Conservation (phyloP, 1,284 basidiomycete genomes). For the Peniophora sp. region DNA sequence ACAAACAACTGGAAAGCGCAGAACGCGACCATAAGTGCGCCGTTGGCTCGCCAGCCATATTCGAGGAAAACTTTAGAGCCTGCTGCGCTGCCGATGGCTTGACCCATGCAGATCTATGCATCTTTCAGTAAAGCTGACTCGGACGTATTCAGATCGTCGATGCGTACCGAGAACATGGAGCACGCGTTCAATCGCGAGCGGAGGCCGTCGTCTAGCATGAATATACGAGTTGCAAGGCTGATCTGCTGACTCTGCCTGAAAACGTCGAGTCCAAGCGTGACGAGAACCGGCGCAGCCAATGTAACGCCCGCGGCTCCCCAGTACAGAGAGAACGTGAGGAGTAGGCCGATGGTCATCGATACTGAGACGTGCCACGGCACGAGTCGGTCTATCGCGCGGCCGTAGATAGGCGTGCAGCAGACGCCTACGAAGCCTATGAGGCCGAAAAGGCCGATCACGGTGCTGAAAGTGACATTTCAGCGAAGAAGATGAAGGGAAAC, state of each 20-base stretch:
- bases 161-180: constrained; percentile 32
- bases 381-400: constrained; percentile 40
- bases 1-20: constrained; percentile 31
- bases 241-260: constrained; percentile 40
- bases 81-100: constrained; percentile 45
- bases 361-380: constrained; percentile 43
- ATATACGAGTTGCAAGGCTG: constrained; percentile 31
- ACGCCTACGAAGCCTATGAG: constrained; percentile 43
- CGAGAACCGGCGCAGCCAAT: constrained; percentile 37
- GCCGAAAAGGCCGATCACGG: constrained; percentile 50
- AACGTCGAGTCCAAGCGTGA: constrained; percentile 37
- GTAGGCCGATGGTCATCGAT: constrained; percentile 24
- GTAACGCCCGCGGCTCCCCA: constrained; percentile 35
- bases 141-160: too few relatives aligned
- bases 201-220: constrained; percentile 26
- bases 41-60: constrained; percentile 44
- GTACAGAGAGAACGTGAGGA: constrained; percentile 31
- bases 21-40: constrained; percentile 39
- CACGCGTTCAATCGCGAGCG: constrained; percentile 45
- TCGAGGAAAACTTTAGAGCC: constrained; percentile 42
- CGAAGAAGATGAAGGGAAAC: neutral
- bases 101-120: constrained; percentile 30
- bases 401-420: constrained; percentile 37
- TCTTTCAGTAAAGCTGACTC: neutral
- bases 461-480: constrained; percentile 14